Evolutionary conservation across 192 early-diverging fungal genomes (phyloP).

Genomic region (Backusella sp.): DNA sequence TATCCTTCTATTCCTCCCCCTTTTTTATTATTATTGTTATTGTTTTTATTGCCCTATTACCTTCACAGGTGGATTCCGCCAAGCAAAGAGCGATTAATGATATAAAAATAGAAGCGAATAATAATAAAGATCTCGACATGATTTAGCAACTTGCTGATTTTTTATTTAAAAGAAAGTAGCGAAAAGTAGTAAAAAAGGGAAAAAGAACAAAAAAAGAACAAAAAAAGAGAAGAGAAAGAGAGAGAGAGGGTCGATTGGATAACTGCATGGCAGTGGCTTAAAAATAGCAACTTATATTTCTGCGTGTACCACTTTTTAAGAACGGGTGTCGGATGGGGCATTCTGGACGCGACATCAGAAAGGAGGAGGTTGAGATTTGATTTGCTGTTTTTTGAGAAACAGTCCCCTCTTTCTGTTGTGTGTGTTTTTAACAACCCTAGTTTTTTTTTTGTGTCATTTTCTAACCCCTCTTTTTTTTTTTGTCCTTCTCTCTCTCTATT

Average conservation of each 20-base stretch:
- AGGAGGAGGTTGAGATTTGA: not conserved
- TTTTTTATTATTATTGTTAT: not conserved
- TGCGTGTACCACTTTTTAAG: not conserved
- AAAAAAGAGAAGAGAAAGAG: slow-evolving; percentile 1
- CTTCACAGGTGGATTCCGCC: slow-evolving; percentile 6
- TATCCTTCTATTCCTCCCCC: not conserved
- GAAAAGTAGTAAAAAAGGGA: slow-evolving; percentile 7
- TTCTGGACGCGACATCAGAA: not conserved
- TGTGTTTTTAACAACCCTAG: not conserved
- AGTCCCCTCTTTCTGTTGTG: not conserved
- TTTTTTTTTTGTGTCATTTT: slow-evolving; percentile 11
- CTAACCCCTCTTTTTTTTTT: not conserved
- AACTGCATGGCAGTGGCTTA: slow-evolving; percentile 5
- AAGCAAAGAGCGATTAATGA: not conserved
- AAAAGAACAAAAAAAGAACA: slow-evolving; percentile 3
- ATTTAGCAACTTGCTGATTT: not conserved
- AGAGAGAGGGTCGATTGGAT: not conserved
- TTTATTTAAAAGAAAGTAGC: not conserved
- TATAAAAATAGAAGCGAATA: not conserved
- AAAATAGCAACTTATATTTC: not conserved
- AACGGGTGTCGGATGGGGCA: not conserved
- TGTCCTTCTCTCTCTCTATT: not conserved
- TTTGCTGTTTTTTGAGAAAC: not conserved
- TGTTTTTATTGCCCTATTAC: not conserved
- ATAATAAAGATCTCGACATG: slow-evolving; percentile 1